Conservation (phyloP, 2,329 filamentous ascomycete species). For the Paecilomyces formosus region DNA sequence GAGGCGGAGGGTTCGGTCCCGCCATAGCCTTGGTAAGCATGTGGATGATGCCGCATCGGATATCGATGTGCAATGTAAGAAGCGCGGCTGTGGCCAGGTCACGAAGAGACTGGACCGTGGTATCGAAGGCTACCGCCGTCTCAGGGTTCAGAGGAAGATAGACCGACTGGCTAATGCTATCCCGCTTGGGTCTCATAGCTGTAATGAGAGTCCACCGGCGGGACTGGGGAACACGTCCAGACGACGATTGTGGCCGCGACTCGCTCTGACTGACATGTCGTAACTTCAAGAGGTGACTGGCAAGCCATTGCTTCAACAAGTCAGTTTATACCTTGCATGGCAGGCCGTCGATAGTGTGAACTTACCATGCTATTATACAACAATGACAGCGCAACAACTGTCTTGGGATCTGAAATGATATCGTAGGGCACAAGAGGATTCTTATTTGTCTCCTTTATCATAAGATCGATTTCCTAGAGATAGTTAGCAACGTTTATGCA, state of each 20-base stretch:
- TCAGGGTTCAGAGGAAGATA: slow-evolving; percentile 84
- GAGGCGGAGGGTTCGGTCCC: slow-evolving; percentile 43
- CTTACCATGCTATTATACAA: slow-evolving; percentile 83
- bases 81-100: slow-evolving; percentile 72
- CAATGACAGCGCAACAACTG: slow-evolving; percentile 74
- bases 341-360: not conserved
- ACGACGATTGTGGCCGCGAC: slow-evolving; percentile 31
- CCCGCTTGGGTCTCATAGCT: slow-evolving; percentile 50
- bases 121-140: slow-evolving; percentile 80
- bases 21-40: slow-evolving; percentile 62
- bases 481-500: slow-evolving; percentile 8
- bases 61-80: slow-evolving; percentile 79
- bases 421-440: slow-evolving; percentile 65
- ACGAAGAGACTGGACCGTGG: slow-evolving; percentile 73
- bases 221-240: slow-evolving; percentile 45
- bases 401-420: slow-evolving; percentile 83
- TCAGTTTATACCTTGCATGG: slow-evolving; percentile 6
- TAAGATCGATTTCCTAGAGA: slow-evolving; percentile 45
- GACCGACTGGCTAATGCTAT: slow-evolving; percentile 53
- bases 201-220: slow-evolving; percentile 80
- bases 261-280: slow-evolving; percentile 71
- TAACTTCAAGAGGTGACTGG: slow-evolving; percentile 71
- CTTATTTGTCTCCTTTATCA: slow-evolving; percentile 49
- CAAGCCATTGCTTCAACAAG: slow-evolving; percentile 66
- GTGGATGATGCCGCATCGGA: slow-evolving; percentile 76